These are phyloP conservation scores for Lactarius pseudohatsudake DNA, from an alignment of 768 basidiomycete genomes.

Conservation along the genomic window DNA sequence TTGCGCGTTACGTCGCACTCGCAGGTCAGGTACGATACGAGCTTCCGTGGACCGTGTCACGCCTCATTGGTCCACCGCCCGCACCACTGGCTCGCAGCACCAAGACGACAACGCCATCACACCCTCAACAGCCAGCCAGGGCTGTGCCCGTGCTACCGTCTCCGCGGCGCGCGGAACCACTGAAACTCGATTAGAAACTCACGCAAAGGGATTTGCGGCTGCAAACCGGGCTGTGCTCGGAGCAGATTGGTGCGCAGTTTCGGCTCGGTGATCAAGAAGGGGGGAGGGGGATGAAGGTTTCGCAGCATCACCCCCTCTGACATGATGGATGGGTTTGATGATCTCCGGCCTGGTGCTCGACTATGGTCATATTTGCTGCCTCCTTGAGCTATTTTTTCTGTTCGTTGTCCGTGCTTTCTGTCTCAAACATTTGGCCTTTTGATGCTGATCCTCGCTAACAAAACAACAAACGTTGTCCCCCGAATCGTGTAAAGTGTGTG, in stretches of 20 bases:
- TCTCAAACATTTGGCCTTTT: neutral
- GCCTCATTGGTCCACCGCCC: conserved; percentile 80
- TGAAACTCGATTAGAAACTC: conserved; percentile 22
- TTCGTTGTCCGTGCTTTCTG: neutral
- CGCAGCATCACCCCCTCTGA: neutral
- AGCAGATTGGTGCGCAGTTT: conserved; percentile 3
- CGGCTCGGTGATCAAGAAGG: neutral
- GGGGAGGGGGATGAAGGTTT: neutral
- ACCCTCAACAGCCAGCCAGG: conserved; percentile 9
- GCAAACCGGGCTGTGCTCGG: conserved; percentile 18
- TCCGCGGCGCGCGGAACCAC: conserved; percentile 23
- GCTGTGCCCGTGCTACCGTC: conserved; percentile 21
- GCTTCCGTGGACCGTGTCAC: conserved; percentile 77
- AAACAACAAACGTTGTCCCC: neutral
- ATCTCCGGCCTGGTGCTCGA: conserved; percentile 19
- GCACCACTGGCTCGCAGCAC: conserved; percentile 40
- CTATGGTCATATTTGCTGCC: conserved; percentile 19
- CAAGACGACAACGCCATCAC: neutral
- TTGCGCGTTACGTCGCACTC: conserved; percentile 80
- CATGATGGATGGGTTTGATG: conserved; percentile 5
- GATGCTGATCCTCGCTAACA: conserved; percentile 20
- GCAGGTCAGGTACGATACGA: conserved; percentile 67
- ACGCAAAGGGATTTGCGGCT: neutral
- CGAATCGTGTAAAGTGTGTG: conserved; percentile 16
- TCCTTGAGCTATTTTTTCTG: conserved; percentile 3